A percentile compares a stretch with the other conserved stretches of the same genome.
These are phyloP conservation scores for Colletotrichum falcatum DNA, from an alignment of 2,329 filamentous ascomycete genomes.

Conservation along the genomic window DNA sequence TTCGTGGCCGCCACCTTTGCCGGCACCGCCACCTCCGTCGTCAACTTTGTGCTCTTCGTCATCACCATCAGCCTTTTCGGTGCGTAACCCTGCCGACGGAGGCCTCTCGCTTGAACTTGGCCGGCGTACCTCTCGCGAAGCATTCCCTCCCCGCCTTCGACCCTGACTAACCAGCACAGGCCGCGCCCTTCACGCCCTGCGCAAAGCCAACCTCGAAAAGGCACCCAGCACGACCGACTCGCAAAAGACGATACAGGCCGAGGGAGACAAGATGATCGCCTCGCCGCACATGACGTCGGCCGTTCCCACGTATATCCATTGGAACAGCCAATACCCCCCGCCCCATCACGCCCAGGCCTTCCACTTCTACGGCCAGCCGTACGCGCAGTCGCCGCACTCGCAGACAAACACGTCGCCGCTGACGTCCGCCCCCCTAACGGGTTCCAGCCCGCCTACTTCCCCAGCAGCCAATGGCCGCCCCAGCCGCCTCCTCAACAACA, in stretches of 20 bases:
- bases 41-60: slow-evolving; percentile 40
- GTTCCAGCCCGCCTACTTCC: slow-evolving; percentile 37
- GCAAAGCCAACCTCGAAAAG: slow-evolving; percentile 35
- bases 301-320: slow-evolving; percentile 36
- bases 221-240: slow-evolving; percentile 34
- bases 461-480: slow-evolving; percentile 33
- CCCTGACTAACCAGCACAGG: slow-evolving; percentile 24
- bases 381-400: slow-evolving; percentile 38
- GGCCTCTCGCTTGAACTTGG: neutral
- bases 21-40: slow-evolving; percentile 33
- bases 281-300: slow-evolving; percentile 41
- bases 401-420: slow-evolving; percentile 34
- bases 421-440: slow-evolving; percentile 34
- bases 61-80: slow-evolving; percentile 39
- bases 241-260: slow-evolving; percentile 33
- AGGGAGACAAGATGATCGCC: slow-evolving; percentile 40
- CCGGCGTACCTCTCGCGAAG: neutral
- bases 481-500: slow-evolving; percentile 28
- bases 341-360: slow-evolving; percentile 37
- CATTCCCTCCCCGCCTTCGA: neutral
- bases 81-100: neutral
- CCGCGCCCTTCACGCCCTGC: slow-evolving; percentile 38
- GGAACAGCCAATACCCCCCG: slow-evolving; percentile 35
- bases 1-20: slow-evolving; percentile 41
- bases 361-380: slow-evolving; percentile 38